Conservation (phyloP, 1,139 yeast genomes). For the Spathaspora sp. region DNA sequence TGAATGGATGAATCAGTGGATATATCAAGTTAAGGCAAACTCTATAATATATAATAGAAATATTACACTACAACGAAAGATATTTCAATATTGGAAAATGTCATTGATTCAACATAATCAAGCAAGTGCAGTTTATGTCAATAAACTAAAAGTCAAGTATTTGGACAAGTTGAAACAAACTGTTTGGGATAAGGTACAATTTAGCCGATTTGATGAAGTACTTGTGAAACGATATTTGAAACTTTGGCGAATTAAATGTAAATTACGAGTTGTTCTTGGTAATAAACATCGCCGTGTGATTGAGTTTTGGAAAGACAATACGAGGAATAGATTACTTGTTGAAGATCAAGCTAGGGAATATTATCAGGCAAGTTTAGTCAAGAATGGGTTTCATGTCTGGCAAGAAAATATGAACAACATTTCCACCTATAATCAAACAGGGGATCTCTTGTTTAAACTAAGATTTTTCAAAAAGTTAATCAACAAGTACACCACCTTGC, state of each 20-base stretch:
- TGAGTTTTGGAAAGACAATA: background rate
- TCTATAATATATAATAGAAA: background rate
- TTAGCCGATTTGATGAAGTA: background rate
- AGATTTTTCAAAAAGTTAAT: constrained; percentile 13
- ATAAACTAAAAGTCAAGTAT: constrained; percentile 12
- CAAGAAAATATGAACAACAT: background rate
- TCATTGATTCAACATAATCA: constrained; percentile 5
- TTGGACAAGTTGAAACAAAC: background rate
- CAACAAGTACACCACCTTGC: background rate
- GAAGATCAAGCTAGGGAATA: background rate
- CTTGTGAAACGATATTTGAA: constrained; percentile 3
- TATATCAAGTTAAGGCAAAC: constrained; percentile 9
- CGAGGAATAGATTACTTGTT: background rate
- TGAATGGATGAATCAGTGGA: constrained; percentile 17
- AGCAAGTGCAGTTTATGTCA: constrained; percentile 10
- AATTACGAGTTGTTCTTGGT: no score
- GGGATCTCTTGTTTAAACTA: constrained; percentile 3
- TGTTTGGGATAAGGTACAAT: background rate
- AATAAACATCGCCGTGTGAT: background rate
- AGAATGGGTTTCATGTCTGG: constrained; percentile 5
- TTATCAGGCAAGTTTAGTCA: background rate
- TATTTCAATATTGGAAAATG: constrained; percentile 2
- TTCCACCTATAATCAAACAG: background rate
- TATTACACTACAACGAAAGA: background rate
- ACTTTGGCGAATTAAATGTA: constrained; percentile 8